Evolutionary conservation across 176 grass and related monocot genomes (phyloP).

Genomic region (Elymus sibiricus): DNA sequence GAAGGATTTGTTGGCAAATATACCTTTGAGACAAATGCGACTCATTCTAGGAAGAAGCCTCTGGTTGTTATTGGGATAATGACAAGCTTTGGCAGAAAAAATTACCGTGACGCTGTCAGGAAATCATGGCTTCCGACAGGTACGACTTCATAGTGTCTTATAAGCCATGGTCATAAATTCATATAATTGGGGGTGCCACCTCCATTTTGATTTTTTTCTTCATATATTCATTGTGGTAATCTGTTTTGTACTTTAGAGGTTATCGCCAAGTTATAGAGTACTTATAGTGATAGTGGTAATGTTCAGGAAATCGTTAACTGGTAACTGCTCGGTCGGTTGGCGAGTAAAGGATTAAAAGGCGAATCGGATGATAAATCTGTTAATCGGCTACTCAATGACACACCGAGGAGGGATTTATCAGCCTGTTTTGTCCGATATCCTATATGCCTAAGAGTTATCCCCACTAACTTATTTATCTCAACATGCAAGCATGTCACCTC

Average conservation of each 20-base stretch:
- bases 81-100: constrained; percentile 82
- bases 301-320: too few species aligned
- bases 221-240: background rate
- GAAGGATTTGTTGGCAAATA: constrained; percentile 83
- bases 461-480: too few species aligned
- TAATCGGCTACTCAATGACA: too few species aligned
- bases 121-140: constrained; percentile 97
- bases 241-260: background rate
- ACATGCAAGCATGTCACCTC: too few species aligned
- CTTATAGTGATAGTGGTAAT: background rate
- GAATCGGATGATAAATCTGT: too few species aligned
- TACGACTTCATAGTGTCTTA: constrained; percentile 20
- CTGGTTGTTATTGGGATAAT: constrained; percentile 87
- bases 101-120: constrained; percentile 85
- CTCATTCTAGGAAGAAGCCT: constrained; percentile 52
- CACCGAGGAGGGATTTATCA: too few species aligned
- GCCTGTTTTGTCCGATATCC: too few species aligned
- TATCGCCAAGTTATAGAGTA: constrained; percentile 4
- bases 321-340: too few species aligned
- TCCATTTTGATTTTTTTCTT: background rate
- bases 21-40: constrained; percentile 65
- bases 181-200: background rate
- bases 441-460: too few species aligned
- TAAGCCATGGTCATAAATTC: background rate
- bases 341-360: too few species aligned